Conservation (phyloP, 805 yeast species). For the Zygosaccharomyces bailii region DNA sequence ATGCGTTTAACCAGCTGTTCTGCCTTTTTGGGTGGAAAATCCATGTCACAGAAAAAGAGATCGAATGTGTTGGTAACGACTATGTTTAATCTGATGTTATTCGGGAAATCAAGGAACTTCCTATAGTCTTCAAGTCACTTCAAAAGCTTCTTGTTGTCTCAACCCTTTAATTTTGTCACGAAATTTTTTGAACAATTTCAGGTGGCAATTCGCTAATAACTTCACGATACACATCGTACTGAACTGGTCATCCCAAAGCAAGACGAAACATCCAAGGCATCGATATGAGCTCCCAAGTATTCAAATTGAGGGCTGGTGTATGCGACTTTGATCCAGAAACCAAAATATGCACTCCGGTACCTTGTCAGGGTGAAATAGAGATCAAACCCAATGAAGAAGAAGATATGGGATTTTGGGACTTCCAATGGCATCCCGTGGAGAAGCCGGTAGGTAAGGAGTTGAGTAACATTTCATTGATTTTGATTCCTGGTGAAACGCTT, state of each 20-base stretch:
- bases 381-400: constrained; percentile 34
- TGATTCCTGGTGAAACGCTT: constrained; percentile 82
- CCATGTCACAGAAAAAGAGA: constrained; percentile 12
- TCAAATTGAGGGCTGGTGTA: constrained; percentile 60
- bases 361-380: constrained; percentile 48
- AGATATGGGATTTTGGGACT: constrained; percentile 35
- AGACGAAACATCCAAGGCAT: background rate
- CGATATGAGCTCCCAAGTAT: constrained; percentile 17
- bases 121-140: background rate
- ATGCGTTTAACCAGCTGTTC: constrained; percentile 51
- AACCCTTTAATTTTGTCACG: background rate
- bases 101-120: background rate
- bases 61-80: background rate
- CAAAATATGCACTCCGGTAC: constrained; percentile 53
- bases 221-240: background rate
- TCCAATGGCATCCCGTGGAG: constrained; percentile 35
- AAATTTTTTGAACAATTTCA: background rate
- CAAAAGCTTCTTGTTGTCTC: background rate
- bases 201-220: background rate
- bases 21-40: constrained; percentile 62
- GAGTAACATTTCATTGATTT: constrained; percentile 45
- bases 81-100: background rate
- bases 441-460: constrained; percentile 27
- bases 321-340: constrained; percentile 57
- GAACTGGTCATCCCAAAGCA: background rate